Evolutionary conservation across 441 rosid genomes (phyloP), one percentile per base, ranked within the genome.

Genomic region (Jatropha multifida): DNA sequence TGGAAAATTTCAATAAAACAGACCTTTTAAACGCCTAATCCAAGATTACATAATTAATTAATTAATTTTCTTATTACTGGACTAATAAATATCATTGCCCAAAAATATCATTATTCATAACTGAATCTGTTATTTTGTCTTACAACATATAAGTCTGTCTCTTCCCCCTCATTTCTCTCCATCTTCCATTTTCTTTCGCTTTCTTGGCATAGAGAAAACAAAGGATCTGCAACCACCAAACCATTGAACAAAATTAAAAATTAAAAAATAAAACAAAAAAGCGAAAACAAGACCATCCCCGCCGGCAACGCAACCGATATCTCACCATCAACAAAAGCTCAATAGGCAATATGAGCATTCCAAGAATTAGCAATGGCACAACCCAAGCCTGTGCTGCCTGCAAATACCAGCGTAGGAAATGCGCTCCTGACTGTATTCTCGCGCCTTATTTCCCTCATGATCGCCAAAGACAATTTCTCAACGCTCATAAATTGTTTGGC

Each of bases 381-480:
- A 83, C 88, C 64, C 98, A 91, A 46, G 99, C 99, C 3, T 96
- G 99, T 62, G 98, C 99, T 2, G 98, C 99, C 2, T 96, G 99
- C 86, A 96, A 92, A 82, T 92, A 92, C 90, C 99, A 92, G 79
- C 95, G 99, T 0, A 89, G 97, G 66, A 93, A 93, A 81, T 96
- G 99, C 78, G 89, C 88, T 38, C 91, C 97, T 6, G 95, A 96
- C 83, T 96, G 99, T 89, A 84, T 92, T 75, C 92, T 93, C 69
- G 98, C 99, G 37, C 97, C 98, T 75, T 96, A 90, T 79, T 96
- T 93, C 79, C 99, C 98, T 76, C 94, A 89, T 13, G 87, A 90
- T 66, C 91, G 94, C 63, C 94, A 88, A 32, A 79, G 87, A 17
- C 97, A 93, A 48, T 96, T 96, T 90, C 93, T 86, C 48, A 96